phyloP scores from a whole-genome alignment of 805 yeast genomes.

The Vanderwaltozyma polyspora region DNA sequence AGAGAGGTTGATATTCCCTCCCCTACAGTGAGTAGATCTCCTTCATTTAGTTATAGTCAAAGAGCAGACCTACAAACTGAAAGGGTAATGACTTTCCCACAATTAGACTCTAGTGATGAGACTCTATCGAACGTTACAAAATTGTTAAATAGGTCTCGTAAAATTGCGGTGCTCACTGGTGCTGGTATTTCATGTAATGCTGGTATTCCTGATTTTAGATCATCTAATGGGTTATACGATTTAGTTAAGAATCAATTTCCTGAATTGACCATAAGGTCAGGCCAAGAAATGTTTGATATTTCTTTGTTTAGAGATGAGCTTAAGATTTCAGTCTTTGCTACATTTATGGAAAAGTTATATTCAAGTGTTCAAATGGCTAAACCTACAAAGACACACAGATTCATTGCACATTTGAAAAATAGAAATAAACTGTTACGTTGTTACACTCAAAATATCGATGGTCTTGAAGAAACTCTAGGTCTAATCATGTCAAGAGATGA shows the following conservation, averaged over 20 bases:
- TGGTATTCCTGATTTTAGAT: conserved; percentile 92
- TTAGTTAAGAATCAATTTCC: conserved; percentile 56
- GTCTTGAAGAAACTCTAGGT: conserved; percentile 60
- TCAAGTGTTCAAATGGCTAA: conserved; percentile 49
- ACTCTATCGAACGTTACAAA: conserved; percentile 19
- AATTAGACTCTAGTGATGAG: conserved; percentile 8
- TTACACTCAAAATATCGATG: conserved; percentile 93
- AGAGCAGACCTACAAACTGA: conserved; percentile 9
- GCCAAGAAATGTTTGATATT: conserved; percentile 85
- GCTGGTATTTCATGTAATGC: conserved; percentile 97
- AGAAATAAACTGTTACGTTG: conserved; percentile 65
- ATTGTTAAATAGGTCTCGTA: conserved; percentile 26
- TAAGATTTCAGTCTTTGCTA: conserved; percentile 65
- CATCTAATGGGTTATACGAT: conserved; percentile 72
- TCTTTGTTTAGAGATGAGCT: conserved; percentile 61
- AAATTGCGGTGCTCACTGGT: conserved; percentile 69
- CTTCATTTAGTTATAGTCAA: neutral
- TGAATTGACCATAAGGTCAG: conserved; percentile 46
- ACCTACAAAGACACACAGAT: conserved; percentile 78
- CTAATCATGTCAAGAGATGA: conserved; percentile 44
- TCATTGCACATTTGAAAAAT: conserved; percentile 48
- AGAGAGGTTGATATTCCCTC: no score
- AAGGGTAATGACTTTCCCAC: conserved; percentile 8
- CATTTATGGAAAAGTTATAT: conserved; percentile 79
- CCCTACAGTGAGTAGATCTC: neutral